Evolutionary conservation across 768 basidiomycete species (phyloP), one percentile per base, ranked within the genome.

Genomic region (Amylocystis lapponica): DNA sequence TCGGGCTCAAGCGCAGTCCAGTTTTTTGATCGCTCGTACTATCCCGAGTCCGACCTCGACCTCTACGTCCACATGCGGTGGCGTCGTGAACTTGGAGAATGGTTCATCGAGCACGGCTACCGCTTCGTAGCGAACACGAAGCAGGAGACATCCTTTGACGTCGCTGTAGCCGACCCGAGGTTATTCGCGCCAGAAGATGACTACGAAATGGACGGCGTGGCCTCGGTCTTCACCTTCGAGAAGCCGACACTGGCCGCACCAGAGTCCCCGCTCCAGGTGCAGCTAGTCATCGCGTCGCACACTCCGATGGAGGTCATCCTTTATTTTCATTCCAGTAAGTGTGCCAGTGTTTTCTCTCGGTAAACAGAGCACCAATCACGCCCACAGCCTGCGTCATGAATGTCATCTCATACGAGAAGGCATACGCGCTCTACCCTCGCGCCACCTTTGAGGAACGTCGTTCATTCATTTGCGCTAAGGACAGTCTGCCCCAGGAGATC

Each of bases 1-100:
- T 78, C 77, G 4, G 76, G 78, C 2, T 77, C 76, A 0, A 61
- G 60, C 14, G 75, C 74, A 0, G 63, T 77, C 5, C 77, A 79
- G 41, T 74, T 76, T 48, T 61, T 79, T 19, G 69, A 72, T 35
- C 50, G 73, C 6, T 46, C 60, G 0, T 57, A 59, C 25, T 76
- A 74, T 43, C 60, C 64, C 2, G 62, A 63, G 3, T 64, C 76
- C 0, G 76, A 78, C 47, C 66, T 79, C 9, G 78, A 79, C 40
- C 20, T 79, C 6, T 79, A 78, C 53, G 31, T 39, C 7, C 21
- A 27, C 32, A 2, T 12, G 4, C 26, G 13, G 3, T 14, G 14
- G 10, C 27, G 21, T 2, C 19, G 30, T 8, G 60, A 62, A 22
- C 55, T 78, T 4, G 65, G 62, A 0, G 37, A 36, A 11, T 76